Conservation (phyloP, 768 basidiomycete species). For the Russula brevipes region DNA sequence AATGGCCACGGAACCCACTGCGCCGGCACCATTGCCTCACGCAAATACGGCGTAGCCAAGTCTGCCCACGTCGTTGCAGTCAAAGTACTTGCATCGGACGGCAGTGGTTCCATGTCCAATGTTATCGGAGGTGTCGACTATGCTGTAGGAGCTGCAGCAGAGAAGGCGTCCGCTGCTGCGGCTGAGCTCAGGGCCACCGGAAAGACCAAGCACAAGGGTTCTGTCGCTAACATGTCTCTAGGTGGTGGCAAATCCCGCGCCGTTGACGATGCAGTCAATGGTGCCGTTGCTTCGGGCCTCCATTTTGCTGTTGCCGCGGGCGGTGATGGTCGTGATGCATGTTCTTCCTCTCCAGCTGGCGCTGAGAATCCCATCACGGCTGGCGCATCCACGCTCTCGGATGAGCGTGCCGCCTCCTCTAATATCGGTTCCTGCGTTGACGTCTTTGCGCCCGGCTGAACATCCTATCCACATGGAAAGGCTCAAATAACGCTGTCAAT, state of each 20-base stretch:
- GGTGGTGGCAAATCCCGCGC: constrained; percentile 90
- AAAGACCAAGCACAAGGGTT: constrained; percentile 83
- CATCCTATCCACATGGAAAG: constrained; percentile 82
- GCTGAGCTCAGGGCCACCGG: constrained; percentile 68
- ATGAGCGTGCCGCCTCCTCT: constrained; percentile 87
- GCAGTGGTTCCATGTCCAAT: constrained; percentile 92
- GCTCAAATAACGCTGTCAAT: constrained; percentile 48
- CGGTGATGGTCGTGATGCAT: constrained; percentile 85
- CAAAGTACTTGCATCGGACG: constrained; percentile 94
- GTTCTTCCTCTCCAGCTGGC: constrained; percentile 87
- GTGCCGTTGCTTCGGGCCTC: constrained; percentile 75
- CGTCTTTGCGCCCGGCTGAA: constrained; percentile 87
- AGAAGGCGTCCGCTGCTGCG: constrained; percentile 55
- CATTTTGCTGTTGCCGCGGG: constrained; percentile 97
- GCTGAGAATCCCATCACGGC: constrained; percentile 90
- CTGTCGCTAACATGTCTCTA: constrained; percentile 95
- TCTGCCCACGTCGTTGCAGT: constrained; percentile 83
- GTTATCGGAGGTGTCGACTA: constrained; percentile 85
- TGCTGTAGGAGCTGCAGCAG: constrained; percentile 52
- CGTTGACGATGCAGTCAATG: constrained; percentile 81
- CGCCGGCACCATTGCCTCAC: constrained; percentile 93
- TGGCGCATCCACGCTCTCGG: constrained; percentile 78
- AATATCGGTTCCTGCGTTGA: constrained; percentile 91
- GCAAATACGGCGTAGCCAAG: constrained; percentile 95
- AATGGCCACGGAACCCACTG: constrained; percentile 97